Conservation (phyloP, 345 rosid species). For the Balakata baccata region DNA sequence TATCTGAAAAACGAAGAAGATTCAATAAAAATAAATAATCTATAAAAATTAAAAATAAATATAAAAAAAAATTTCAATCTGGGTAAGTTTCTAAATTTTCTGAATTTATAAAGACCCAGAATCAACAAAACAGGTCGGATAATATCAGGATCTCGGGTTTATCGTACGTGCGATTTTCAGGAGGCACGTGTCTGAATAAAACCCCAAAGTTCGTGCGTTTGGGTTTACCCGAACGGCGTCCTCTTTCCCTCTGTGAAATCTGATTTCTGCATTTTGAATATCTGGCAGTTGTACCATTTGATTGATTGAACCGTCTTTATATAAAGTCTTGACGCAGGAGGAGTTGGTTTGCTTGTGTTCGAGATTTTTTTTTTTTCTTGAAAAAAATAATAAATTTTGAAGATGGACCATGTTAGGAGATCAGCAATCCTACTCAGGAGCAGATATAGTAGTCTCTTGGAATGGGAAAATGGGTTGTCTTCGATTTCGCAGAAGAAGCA, state of each 20-base stretch:
- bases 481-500: background rate
- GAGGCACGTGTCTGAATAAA: slow-evolving; percentile 12
- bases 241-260: background rate
- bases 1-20: no score
- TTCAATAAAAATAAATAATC: no score
- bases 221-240: slow-evolving; percentile 1
- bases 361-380: background rate
- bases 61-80: no score
- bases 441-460: slow-evolving; percentile 6
- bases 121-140: background rate
- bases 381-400: background rate
- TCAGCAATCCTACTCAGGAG: slow-evolving; percentile 8
- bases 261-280: background rate
- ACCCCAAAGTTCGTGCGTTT: slow-evolving; percentile 13
- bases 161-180: slow-evolving; percentile 3
- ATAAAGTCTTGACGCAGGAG: background rate
- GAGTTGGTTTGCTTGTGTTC: background rate
- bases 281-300: background rate
- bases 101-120: slow-evolving; percentile 1
- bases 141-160: background rate
- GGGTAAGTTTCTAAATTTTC: no score
- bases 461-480: slow-evolving; percentile 3
- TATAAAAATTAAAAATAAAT: no score
- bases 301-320: background rate
- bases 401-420: slow-evolving; percentile 17